A percentile compares a stretch with the other conserved stretches of the same genome.
These are phyloP conservation scores for Pseudopithomyces maydicus DNA, from an alignment of 2,329 filamentous ascomycete species.

Conservation along the genomic window DNA sequence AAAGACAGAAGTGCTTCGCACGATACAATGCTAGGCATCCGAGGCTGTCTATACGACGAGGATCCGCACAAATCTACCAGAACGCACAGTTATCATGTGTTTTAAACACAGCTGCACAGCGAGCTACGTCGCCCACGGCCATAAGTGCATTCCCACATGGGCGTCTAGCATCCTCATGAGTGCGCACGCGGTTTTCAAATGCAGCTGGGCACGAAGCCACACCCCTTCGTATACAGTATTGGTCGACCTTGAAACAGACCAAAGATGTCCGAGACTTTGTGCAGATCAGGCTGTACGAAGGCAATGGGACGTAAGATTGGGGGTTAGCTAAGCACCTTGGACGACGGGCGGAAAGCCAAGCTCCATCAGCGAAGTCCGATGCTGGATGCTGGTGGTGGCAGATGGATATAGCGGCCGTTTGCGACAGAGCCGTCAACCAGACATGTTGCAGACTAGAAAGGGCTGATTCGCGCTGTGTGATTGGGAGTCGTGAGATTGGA, in stretches of 20 bases:
- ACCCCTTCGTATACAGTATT: not conserved
- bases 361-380: not conserved
- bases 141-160: not conserved
- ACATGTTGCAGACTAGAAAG: not conserved
- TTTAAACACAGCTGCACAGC: not conserved
- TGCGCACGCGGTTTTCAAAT: not conserved
- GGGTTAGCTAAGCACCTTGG: not conserved
- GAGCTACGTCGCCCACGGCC: not conserved
- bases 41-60: not conserved
- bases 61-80: not conserved
- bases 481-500: slow-evolving; percentile 2
- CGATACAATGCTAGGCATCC: not conserved
- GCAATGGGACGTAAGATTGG: not conserved
- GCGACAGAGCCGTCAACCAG: not conserved
- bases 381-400: no score
- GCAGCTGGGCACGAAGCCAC: not conserved
- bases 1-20: not conserved
- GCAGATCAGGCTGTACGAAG: not conserved
- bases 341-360: not conserved
- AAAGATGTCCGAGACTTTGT: not conserved
- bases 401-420: not conserved
- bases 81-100: not conserved
- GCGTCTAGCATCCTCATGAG: not conserved
- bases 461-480: not conserved
- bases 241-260: not conserved